Conservation (phyloP, 2,329 filamentous ascomycete species). For the Colletotrichum siamense region DNA sequence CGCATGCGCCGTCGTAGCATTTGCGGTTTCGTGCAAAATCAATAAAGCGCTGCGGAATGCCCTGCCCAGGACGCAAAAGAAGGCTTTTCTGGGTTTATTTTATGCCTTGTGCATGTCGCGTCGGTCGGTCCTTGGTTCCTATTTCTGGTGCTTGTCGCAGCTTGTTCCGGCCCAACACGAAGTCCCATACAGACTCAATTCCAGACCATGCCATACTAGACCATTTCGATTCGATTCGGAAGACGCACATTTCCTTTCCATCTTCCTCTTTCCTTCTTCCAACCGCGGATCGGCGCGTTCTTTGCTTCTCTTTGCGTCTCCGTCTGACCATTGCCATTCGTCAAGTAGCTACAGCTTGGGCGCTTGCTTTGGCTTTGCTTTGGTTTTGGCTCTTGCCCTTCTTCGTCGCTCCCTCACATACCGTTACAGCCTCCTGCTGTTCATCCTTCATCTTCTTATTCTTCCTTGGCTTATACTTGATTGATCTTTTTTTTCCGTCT, state of each 20-base stretch:
- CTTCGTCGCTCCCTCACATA: constrained; percentile 6
- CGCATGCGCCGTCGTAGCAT: background rate
- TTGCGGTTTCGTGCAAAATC: background rate
- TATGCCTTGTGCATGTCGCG: background rate
- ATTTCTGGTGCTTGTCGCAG: background rate
- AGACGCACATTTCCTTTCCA: background rate
- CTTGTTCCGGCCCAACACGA: background rate
- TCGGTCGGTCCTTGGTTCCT: background rate
- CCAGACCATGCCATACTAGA: background rate
- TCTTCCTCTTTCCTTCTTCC: background rate
- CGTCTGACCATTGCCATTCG: background rate
- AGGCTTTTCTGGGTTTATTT: background rate
- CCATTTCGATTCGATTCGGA: background rate
- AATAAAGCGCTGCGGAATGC: background rate
- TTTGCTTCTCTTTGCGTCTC: constrained; percentile 3
- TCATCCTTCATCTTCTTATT: background rate
- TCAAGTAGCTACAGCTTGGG: background rate
- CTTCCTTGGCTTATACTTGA: background rate
- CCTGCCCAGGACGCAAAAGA: background rate
- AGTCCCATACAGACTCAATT: background rate
- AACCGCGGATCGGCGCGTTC: constrained; percentile 1
- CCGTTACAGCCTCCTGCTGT: background rate
- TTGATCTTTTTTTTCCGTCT: background rate
- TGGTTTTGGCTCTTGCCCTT: background rate
- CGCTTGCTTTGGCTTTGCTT: background rate